Conservation (phyloP, 2,329 filamentous ascomycete genomes). For the Cladophialophora exuberans region DNA sequence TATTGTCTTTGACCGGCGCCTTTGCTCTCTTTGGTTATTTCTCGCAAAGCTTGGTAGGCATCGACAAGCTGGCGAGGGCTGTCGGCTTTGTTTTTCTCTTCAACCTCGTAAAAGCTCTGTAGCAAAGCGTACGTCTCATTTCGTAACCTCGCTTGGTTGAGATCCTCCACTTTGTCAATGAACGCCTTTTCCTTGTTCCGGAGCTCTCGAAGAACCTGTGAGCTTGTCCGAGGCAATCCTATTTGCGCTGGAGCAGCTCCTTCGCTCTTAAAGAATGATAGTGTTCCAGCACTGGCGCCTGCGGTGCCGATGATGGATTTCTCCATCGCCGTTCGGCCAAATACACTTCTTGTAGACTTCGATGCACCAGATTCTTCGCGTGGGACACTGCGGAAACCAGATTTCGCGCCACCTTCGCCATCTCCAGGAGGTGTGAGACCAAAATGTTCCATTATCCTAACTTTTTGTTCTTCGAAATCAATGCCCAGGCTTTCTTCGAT, state of each 20-base stretch:
- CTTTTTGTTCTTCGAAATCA: constrained; percentile 94
- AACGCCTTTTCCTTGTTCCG: constrained; percentile 85
- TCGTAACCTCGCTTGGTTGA: constrained; percentile 74
- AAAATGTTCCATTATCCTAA: constrained; percentile 94
- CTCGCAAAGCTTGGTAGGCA: constrained; percentile 78
- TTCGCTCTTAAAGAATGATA: constrained; percentile 58
- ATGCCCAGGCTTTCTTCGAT: constrained; percentile 92
- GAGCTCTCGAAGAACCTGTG: constrained; percentile 72
- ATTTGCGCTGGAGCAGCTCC: constrained; percentile 66
- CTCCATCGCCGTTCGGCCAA: constrained; percentile 71
- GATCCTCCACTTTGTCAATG: constrained; percentile 73
- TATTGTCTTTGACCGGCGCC: constrained; percentile 75
- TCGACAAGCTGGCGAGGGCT: constrained; percentile 76
- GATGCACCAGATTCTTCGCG: constrained; percentile 8
- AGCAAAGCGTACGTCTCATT: constrained; percentile 73
- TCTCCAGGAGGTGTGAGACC: constrained; percentile 67
- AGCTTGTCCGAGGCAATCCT: constrained; percentile 53
- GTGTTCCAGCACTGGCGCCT: constrained; percentile 63
- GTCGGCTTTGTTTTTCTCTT: constrained; percentile 69
- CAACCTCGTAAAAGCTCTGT: constrained; percentile 74
- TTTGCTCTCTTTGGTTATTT: constrained; percentile 76
- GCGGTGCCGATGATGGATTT: constrained; percentile 87
- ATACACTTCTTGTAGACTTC: constrained; percentile 54
- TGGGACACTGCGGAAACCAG: too few species aligned
- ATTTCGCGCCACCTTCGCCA: constrained; percentile 37